Evolutionary conservation across 495 filamentous ascomycete genomes (phyloP).

Genomic region (Neurospora sp.): DNA sequence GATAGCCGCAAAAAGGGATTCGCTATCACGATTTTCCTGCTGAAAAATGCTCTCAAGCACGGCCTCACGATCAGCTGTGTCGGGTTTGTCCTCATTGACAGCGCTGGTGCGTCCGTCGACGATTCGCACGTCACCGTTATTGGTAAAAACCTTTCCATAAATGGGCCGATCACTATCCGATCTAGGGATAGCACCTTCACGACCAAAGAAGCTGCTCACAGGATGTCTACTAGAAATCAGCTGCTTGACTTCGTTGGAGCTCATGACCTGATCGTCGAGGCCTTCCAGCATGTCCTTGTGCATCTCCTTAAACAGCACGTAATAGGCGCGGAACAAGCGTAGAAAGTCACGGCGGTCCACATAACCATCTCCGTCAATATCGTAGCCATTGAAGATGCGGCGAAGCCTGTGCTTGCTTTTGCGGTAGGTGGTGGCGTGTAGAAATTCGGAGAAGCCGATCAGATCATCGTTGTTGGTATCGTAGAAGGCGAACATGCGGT

Average conservation of each 20-base stretch:
- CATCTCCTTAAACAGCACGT: conserved; percentile 74
- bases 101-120: conserved; percentile 35
- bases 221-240: conserved; percentile 68
- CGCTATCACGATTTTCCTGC: conserved; percentile 15
- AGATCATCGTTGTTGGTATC: conserved; percentile 79
- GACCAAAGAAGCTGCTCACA: conserved; percentile 61
- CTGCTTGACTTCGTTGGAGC: conserved; percentile 58
- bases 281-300: conserved; percentile 74
- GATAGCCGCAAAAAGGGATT: conserved; percentile 23
- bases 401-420: conserved; percentile 65
- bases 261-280: conserved; percentile 70
- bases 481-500: conserved; percentile 94
- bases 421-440: conserved; percentile 72
- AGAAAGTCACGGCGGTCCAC: conserved; percentile 84
- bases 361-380: conserved; percentile 82
- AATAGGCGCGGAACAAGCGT: conserved; percentile 83
- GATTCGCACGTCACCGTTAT: conserved; percentile 52
- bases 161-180: conserved; percentile 47
- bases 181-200: conserved; percentile 49
- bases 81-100: conserved; percentile 31
- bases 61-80: conserved; percentile 31
- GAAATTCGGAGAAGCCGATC: conserved; percentile 90
- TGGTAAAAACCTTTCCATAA: conserved; percentile 53
- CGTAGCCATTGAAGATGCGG: conserved; percentile 80
- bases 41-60: conserved; percentile 32